A percentile compares a stretch with the other conserved stretches of the same genome.
These are phyloP conservation scores for Rhodotorula sp. DNA, from an alignment of 1,284 basidiomycete species.

Conservation along the genomic window DNA sequence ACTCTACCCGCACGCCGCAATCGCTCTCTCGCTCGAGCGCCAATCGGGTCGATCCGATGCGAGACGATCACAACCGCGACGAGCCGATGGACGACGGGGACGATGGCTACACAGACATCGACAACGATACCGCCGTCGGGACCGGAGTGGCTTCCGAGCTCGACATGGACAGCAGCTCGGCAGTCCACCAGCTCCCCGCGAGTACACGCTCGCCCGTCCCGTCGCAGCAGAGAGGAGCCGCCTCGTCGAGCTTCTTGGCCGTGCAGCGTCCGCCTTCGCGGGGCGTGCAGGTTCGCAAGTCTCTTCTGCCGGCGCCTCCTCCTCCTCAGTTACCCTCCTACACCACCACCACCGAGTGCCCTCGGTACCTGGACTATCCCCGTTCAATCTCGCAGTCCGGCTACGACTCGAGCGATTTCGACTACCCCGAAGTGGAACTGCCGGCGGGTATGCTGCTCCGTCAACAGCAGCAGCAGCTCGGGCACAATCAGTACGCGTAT, in stretches of 20 bases:
- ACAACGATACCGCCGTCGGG: constrained; percentile 14
- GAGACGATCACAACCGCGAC: background rate
- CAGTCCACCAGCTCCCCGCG: background rate
- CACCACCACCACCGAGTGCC: background rate
- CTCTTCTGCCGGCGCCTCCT: background rate
- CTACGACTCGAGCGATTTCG: constrained; percentile 18
- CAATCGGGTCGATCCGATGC: background rate
- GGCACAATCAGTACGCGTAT: background rate
- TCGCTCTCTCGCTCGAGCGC: background rate
- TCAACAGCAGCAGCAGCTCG: background rate
- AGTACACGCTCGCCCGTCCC: background rate
- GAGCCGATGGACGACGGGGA: too few species aligned
- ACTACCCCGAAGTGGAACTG: background rate
- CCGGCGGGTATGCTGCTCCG: background rate
- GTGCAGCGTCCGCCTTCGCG: constrained; percentile 9
- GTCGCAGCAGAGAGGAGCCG: background rate
- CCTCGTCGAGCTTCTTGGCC: background rate
- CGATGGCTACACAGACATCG: background rate
- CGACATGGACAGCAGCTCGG: constrained; percentile 9
- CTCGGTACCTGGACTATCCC: background rate
- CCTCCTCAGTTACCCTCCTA: background rate
- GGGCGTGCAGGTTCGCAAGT: background rate
- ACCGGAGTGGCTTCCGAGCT: constrained; percentile 35
- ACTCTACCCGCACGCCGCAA: background rate
- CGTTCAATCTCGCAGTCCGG: constrained; percentile 14